These are phyloP conservation scores for Apostasia ramifera DNA, from an alignment of 106 monocot species.

Conservation along the genomic window DNA sequence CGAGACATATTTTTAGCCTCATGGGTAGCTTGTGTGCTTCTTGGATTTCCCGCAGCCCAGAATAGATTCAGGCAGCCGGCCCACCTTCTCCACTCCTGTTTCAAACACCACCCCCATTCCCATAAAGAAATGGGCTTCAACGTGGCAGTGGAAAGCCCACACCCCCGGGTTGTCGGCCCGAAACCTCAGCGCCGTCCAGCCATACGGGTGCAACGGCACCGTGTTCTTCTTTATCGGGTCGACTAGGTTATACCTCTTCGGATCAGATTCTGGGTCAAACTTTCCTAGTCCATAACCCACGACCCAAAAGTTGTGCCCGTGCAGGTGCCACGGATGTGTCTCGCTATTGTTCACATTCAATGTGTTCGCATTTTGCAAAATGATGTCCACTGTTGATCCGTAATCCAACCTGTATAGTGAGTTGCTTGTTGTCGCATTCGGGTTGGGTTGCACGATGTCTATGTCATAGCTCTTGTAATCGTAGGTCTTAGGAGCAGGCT, in stretches of 20 bases:
- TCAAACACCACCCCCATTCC: constrained; percentile 89
- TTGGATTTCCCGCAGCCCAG: constrained; percentile 61
- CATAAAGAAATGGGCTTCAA: constrained; percentile 85
- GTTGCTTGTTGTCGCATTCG: constrained; percentile 23
- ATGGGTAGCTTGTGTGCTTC: neutral
- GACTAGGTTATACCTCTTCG: constrained; percentile 44
- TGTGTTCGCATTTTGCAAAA: constrained; percentile 87
- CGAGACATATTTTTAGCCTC: too few relatives aligned
- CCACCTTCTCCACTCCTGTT: constrained; percentile 58
- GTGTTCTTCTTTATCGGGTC: constrained; percentile 94
- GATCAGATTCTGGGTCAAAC: constrained; percentile 46
- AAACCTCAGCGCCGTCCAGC: constrained; percentile 88
- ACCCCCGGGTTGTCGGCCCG: constrained; percentile 74
- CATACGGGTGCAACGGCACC: constrained; percentile 57
- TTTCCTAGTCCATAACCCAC: constrained; percentile 65
- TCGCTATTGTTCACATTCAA: constrained; percentile 63
- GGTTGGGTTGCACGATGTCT: neutral
- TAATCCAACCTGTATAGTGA: constrained; percentile 45
- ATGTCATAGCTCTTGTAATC: constrained; percentile 21
- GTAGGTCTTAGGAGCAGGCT: constrained; percentile 56
- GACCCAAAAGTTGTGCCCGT: constrained; percentile 98
- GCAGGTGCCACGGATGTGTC: constrained; percentile 99
- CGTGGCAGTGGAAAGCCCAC: constrained; percentile 93
- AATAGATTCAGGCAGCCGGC: constrained; percentile 39
- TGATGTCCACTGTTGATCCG: constrained; percentile 66